A percentile compares a stretch with the other conserved stretches of the same genome.
phyloP scores from a whole-genome alignment of 331 rosid genomes.

The Prunus yedoensis region DNA sequence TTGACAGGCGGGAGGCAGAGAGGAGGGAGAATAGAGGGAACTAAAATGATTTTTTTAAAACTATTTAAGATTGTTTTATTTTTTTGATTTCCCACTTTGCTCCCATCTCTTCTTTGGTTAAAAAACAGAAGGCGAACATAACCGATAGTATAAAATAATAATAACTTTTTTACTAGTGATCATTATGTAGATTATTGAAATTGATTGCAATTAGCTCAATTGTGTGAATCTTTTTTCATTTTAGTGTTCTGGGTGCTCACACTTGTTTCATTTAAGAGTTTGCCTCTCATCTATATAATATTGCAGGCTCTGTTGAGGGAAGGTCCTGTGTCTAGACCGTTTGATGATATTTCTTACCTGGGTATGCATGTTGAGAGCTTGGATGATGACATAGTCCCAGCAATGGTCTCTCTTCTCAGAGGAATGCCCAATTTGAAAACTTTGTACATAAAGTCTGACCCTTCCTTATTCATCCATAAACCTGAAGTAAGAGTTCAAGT shows the following conservation, averaged over 20 bases:
- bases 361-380: not conserved
- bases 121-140: too few species aligned
- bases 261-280: not conserved
- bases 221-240: not conserved
- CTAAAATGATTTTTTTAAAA: too few species aligned
- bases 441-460: not conserved
- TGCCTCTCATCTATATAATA: not conserved
- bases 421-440: slow-evolving; percentile 20
- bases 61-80: too few species aligned
- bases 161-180: too few species aligned
- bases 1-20: too few species aligned
- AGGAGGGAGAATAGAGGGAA: too few species aligned
- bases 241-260: not conserved
- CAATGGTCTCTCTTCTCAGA: slow-evolving; percentile 7
- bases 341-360: slow-evolving; percentile 3
- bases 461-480: not conserved
- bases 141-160: too few species aligned
- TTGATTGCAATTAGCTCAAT: not conserved
- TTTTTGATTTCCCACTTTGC: too few species aligned
- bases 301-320: slow-evolving; percentile 13
- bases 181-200: not conserved
- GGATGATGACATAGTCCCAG: not conserved
- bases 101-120: too few species aligned
- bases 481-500: not conserved
- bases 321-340: not conserved